Percentiles rank a stretch among this genome's conserved stretches.
phyloP scores from a whole-genome alignment of 768 basidiomycete genomes.

The Termitomyces sp. region DNA sequence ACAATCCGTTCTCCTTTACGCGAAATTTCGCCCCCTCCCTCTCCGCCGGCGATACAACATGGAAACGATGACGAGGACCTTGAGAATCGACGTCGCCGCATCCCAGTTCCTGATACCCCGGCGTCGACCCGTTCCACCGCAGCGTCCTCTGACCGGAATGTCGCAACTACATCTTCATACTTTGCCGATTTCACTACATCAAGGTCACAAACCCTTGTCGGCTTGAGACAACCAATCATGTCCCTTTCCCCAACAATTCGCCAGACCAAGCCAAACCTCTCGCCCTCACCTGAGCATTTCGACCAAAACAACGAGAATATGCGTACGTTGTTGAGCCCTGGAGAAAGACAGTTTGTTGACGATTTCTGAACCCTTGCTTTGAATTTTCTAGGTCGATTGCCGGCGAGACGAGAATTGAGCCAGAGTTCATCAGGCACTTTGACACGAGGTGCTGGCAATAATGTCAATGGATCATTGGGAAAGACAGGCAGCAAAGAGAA shows the following conservation, averaged over 20 bases:
- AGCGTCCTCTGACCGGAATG: background rate
- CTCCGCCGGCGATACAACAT: constrained; percentile 16
- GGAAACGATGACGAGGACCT: constrained; percentile 35
- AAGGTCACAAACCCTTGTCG: constrained; percentile 7
- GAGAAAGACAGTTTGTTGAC: background rate
- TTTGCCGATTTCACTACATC: constrained; percentile 8
- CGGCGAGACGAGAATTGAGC: background rate
- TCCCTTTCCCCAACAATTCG: constrained; percentile 17
- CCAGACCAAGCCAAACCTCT: constrained; percentile 3
- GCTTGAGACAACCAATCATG: constrained; percentile 5
- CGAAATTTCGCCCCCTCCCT: constrained; percentile 32
- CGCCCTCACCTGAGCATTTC: constrained; percentile 11
- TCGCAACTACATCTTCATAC: constrained; percentile 13
- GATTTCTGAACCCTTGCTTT: constrained; percentile 2
- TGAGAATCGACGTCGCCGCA: constrained; percentile 30
- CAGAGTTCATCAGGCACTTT: background rate
- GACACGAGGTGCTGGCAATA: background rate
- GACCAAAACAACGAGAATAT: constrained; percentile 5
- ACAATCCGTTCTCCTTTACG: constrained; percentile 30
- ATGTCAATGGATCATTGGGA: background rate
- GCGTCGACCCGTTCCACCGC: background rate
- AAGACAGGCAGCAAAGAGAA: constrained; percentile 4
- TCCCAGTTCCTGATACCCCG: constrained; percentile 19
- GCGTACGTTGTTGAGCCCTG: constrained; percentile 6
- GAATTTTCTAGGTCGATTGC: constrained; percentile 4